Conservation (phyloP, 2,329 filamentous ascomycete species). For the Alternaria ventricosa region DNA sequence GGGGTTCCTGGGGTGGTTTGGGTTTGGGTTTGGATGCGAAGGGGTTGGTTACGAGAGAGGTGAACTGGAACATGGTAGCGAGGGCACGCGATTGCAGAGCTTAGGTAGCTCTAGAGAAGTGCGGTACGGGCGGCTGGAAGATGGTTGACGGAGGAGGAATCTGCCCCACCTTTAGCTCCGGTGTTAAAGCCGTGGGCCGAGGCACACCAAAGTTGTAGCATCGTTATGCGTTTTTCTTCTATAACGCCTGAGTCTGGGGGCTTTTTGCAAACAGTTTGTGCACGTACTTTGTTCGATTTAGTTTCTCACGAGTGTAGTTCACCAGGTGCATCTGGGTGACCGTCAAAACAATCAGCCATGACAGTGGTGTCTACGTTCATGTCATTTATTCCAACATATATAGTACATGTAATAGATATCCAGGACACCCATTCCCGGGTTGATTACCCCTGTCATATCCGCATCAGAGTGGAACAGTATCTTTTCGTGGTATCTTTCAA, state of each 20-base stretch:
- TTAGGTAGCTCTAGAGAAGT: not conserved
- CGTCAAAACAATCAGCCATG: too few species aligned
- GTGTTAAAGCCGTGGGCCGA: slow-evolving; percentile 10
- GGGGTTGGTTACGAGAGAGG: slow-evolving; percentile 2
- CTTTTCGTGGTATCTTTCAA: slow-evolving; percentile 10
- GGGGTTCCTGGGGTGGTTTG: not conserved
- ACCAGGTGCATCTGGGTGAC: not conserved
- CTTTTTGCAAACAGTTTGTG: too few species aligned
- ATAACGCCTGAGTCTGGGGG: not conserved
- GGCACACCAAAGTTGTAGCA: not conserved
- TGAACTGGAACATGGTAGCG: slow-evolving; percentile 7
- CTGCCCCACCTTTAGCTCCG: slow-evolving; percentile 10
- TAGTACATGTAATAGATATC: not conserved
- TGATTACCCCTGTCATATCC: not conserved
- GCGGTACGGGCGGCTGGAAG: not conserved
- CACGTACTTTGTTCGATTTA: too few species aligned
- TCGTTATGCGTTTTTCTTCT: not conserved
- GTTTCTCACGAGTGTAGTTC: too few species aligned
- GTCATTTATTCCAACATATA: not conserved
- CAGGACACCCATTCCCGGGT: not conserved
- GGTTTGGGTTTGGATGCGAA: slow-evolving; percentile 1
- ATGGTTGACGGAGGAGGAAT: not conserved
- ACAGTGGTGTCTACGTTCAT: not conserved
- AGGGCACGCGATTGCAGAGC: not conserved
- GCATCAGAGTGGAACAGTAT: slow-evolving; percentile 12